Conservation (phyloP, 176 grass and related monocot genomes). For the Typha latifolia region DNA sequence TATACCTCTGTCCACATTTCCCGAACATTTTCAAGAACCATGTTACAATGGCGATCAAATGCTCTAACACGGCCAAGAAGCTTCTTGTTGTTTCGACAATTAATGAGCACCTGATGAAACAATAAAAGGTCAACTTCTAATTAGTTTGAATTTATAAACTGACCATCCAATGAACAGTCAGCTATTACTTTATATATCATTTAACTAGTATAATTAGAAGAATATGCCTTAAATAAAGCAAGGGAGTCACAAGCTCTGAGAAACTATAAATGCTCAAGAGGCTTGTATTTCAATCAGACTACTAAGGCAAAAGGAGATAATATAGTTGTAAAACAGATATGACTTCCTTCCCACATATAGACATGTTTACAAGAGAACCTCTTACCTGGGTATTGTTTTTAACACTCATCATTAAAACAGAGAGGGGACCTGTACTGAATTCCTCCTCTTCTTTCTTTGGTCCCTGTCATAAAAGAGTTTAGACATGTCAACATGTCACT, state of each 20-base stretch:
- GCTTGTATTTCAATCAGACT: too few species aligned
- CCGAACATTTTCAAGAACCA: constrained; percentile 95
- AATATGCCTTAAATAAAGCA: too few species aligned
- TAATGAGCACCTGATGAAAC: constrained; percentile 66
- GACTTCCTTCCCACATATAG: background rate
- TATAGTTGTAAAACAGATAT: background rate
- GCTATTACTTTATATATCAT: too few species aligned
- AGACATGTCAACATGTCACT: too few species aligned
- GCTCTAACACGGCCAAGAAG: constrained; percentile 83
- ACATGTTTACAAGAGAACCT: background rate
- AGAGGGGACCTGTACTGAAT: constrained; percentile 58
- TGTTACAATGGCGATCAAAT: constrained; percentile 94
- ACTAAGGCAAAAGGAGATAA: too few species aligned
- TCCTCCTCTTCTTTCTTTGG: constrained; percentile 56
- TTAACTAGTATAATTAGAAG: too few species aligned
- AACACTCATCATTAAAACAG: constrained; percentile 57
- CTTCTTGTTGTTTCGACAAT: constrained; percentile 96
- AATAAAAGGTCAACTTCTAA: background rate
- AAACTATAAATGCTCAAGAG: too few species aligned
- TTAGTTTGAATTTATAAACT: background rate
- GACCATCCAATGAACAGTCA: too few species aligned
- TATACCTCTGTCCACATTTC: constrained; percentile 98
- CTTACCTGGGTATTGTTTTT: constrained; percentile 62
- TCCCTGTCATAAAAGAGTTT: constrained; percentile 5
- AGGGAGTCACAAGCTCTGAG: too few species aligned